These are phyloP conservation scores for Xylaria sp. DNA, from an alignment of 495 filamentous ascomycete species.

Conservation along the genomic window DNA sequence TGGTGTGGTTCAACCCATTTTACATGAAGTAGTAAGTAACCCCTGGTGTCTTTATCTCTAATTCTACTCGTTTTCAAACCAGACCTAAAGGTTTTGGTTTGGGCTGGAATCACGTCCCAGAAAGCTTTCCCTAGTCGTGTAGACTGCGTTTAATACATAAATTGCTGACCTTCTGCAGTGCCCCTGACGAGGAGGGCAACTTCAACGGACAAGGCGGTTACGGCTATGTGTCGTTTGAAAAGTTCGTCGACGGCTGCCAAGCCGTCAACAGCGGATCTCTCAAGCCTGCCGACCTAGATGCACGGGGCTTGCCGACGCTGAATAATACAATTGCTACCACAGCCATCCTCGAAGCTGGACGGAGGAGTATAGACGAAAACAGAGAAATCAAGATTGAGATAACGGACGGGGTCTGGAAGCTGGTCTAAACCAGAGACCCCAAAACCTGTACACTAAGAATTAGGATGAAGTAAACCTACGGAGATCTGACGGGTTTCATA, in stretches of 20 bases:
- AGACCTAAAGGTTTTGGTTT: background rate
- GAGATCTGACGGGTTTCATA: background rate
- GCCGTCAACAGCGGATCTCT: conserved; percentile 74
- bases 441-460: background rate
- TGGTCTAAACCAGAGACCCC: conserved; percentile 59
- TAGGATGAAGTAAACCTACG: background rate
- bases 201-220: conserved; percentile 92
- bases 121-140: background rate
- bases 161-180: conserved; percentile 39
- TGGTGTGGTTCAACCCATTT: conserved; percentile 92
- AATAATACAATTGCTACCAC: conserved; percentile 89
- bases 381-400: conserved; percentile 75
- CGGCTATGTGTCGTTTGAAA: conserved; percentile 91
- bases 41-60: background rate
- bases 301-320: conserved; percentile 81
- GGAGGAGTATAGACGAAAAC: conserved; percentile 80
- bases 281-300: conserved; percentile 77
- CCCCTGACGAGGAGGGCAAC: conserved; percentile 93
- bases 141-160: background rate
- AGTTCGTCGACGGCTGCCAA: conserved; percentile 88
- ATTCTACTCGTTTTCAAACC: background rate
- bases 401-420: conserved; percentile 68
- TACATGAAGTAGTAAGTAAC: conserved; percentile 82
- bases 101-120: background rate
- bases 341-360: conserved; percentile 87